Evolutionary conservation across 2,329 filamentous ascomycete species (phyloP), one percentile per base, ranked within the genome.

Genomic region (Aspergillus sp.): DNA sequence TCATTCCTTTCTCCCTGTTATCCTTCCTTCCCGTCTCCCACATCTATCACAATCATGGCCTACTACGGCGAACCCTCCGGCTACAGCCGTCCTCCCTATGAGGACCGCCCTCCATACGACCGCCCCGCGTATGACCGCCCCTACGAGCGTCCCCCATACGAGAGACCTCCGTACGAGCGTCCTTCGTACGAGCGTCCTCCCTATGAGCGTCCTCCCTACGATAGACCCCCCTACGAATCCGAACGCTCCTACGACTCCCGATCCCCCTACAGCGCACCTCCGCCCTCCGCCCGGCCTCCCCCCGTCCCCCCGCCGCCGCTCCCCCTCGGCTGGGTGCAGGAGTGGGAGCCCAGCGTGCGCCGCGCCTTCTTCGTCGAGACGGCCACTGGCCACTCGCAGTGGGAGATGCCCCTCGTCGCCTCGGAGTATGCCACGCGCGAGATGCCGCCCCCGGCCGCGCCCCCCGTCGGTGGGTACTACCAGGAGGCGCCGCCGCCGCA

Each of bases 291-390:
- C 19, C 66, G 65, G 2, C 71, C 68, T 24, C 70, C 67, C 14
- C 60, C 63, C 3, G 66, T 66, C 46, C 73, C 72, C 60, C 79
- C 84, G 20, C 73, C 80, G 54, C 65, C 67, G 16, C 73, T 86
- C 57, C 78, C 85, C 20, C 64, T 76, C 46, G 85, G 85, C 59
- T 88, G 85, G 85, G 72, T 75, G 24, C 75, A 83, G 20, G 80
- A 86, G 67, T 88, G 80, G 70, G 85, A 88, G 58, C 78, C 82
- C 52, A 76, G 75, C 52, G 73, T 77, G 54, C 81, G 85, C 63
- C 81, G 82, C 50, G 87, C 82, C 74, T 88, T 82, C 72, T 89
- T 85, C 63, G 76, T 83, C 51, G 83, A 88, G 66, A 73, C 82
- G 51, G 75, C 80, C 44, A 82, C 82, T 11, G 82, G 83, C 17